phyloP scores from a whole-genome alignment of 306 rosid species.

The Inga laurina region DNA sequence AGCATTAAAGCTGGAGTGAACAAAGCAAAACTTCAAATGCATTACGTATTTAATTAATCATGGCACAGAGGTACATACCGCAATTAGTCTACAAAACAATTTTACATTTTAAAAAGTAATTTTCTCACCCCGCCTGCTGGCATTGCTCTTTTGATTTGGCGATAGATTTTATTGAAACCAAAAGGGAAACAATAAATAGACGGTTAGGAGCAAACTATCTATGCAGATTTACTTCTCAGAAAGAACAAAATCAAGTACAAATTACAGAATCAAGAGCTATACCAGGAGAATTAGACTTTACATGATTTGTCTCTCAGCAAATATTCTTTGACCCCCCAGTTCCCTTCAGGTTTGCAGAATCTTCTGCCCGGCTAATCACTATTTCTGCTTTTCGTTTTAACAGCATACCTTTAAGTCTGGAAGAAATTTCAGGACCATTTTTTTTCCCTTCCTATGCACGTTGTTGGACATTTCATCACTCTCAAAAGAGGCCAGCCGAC shows the following conservation, averaged over 20 bases:
- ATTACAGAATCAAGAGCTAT: not conserved
- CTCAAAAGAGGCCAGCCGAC: slow-evolving; percentile 22
- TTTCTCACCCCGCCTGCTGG: not conserved
- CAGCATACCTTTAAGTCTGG: slow-evolving; percentile 29
- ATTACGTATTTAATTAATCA: not conserved
- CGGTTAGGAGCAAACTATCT: not conserved
- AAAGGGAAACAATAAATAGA: not conserved
- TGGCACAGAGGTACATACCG: not conserved
- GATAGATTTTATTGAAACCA: slow-evolving; percentile 41
- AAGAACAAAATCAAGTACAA: not conserved
- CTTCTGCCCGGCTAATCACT: slow-evolving; percentile 24
- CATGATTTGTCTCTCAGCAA: slow-evolving; percentile 31
- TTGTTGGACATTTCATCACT: slow-evolving; percentile 33
- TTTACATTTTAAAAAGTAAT: not conserved
- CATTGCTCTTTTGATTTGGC: slow-evolving; percentile 52
- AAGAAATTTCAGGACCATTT: slow-evolving; percentile 3
- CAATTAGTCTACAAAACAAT: not conserved
- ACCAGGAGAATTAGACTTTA: slow-evolving; percentile 45
- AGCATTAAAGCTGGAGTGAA: not conserved
- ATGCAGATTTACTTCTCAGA: not conserved
- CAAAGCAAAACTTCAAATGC: not conserved
- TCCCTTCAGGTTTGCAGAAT: slow-evolving; percentile 28
- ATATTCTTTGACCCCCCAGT: slow-evolving; percentile 38
- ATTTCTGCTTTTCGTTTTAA: slow-evolving; percentile 45
- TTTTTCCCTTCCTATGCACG: slow-evolving; percentile 24